A percentile compares a stretch with the other conserved stretches of the same genome.
phyloP scores from a whole-genome alignment of 2,329 filamentous ascomycete genomes.

The Aspergillus costaricaensis region DNA sequence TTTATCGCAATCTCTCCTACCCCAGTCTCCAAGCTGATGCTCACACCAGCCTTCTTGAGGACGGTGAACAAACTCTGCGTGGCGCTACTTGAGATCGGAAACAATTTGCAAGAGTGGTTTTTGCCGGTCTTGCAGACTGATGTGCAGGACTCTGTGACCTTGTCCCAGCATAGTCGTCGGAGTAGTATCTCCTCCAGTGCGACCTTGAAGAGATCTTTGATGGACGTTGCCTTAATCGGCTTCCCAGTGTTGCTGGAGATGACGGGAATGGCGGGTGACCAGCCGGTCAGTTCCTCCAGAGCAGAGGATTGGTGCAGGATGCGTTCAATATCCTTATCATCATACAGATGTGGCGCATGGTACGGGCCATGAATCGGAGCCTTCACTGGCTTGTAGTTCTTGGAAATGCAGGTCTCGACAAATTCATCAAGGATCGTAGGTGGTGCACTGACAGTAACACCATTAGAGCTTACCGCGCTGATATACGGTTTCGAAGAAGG shows the following conservation, averaged over 20 bases:
- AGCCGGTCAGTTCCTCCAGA: constrained; percentile 28
- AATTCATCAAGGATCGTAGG: constrained; percentile 56
- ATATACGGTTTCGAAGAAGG: constrained; percentile 57
- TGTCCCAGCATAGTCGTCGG: constrained; percentile 45
- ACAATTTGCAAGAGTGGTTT: constrained; percentile 24
- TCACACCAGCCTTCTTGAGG: constrained; percentile 32
- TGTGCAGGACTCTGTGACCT: constrained; percentile 37
- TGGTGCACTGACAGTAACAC: constrained; percentile 61
- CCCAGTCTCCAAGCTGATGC: constrained; percentile 29
- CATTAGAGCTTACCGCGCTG: constrained; percentile 61
- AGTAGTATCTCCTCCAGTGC: constrained; percentile 43
- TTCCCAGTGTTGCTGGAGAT: constrained; percentile 43
- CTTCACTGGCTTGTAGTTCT: constrained; percentile 52
- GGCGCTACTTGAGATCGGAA: constrained; percentile 36
- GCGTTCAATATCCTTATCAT: constrained; percentile 52
- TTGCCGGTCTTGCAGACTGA: constrained; percentile 22
- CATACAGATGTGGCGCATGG: constrained; percentile 59
- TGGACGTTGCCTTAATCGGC: constrained; percentile 29
- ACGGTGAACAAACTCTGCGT: constrained; percentile 35
- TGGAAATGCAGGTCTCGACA: constrained; percentile 53
- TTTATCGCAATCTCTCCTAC: constrained; percentile 30
- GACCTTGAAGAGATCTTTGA: constrained; percentile 34
- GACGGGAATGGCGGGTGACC: constrained; percentile 37
- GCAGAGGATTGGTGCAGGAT: constrained; percentile 47
- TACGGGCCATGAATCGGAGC: constrained; percentile 62